Conservation (phyloP, 148 eudicot species). For the Spergularia marina region DNA sequence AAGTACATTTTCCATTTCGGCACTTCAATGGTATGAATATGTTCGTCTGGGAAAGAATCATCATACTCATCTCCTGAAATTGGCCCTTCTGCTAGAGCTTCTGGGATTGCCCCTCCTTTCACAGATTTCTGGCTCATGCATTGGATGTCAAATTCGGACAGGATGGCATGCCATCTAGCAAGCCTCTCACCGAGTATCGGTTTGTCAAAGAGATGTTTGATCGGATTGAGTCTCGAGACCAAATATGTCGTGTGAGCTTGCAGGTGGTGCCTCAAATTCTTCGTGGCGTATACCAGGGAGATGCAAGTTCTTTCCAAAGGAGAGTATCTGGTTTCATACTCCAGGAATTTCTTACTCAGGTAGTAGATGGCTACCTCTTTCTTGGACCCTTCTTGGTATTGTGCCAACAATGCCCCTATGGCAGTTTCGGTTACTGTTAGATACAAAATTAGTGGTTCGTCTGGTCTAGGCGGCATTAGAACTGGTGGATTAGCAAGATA, state of each 20-base stretch:
- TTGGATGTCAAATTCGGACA: background rate
- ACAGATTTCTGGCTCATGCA: too few species aligned
- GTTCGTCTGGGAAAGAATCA: background rate
- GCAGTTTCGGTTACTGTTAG: background rate
- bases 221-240: background rate
- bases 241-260: background rate
- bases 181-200: background rate
- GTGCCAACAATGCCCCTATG: background rate
- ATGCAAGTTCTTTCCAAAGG: background rate
- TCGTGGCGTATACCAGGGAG: background rate
- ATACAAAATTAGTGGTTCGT: background rate
- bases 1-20: background rate
- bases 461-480: too few species aligned
- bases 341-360: background rate
- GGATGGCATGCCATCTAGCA: background rate
- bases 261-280: background rate
- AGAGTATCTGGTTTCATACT: constrained; percentile 5
- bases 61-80: background rate
- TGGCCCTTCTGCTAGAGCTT: background rate
- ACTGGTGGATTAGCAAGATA: too few species aligned
- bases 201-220: background rate
- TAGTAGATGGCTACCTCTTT: constrained; percentile 1
- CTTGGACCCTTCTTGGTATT: background rate
- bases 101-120: too few species aligned
- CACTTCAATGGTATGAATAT: too few species aligned